Conservation (phyloP, 805 yeast species). For the Yamadazyma sp. region DNA sequence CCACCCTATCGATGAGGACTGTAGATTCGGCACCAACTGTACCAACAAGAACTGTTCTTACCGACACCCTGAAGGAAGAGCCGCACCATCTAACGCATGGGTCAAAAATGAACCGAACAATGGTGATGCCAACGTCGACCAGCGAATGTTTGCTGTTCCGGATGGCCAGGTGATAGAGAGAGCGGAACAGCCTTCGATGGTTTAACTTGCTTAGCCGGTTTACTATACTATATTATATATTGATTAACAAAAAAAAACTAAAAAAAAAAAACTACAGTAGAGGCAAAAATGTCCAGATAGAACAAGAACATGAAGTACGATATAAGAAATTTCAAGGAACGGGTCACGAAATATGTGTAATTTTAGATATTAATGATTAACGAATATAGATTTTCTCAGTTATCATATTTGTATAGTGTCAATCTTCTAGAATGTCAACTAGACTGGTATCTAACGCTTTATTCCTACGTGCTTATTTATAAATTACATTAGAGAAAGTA, state of each 20-base stretch:
- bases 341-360: background rate
- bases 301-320: background rate
- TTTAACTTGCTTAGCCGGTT: constrained; percentile 1
- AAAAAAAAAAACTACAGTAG: constrained; percentile 16
- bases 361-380: background rate
- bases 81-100: constrained; percentile 36
- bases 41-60: constrained; percentile 68
- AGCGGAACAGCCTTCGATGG: constrained; percentile 33
- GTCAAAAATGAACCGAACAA: constrained; percentile 21
- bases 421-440: too few species aligned
- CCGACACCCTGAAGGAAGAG: constrained; percentile 80
- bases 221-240: constrained; percentile 10
- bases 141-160: constrained; percentile 74
- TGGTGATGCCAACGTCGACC: constrained; percentile 39
- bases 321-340: background rate
- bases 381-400: background rate
- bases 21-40: constrained; percentile 79
- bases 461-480: too few species aligned
- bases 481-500: too few species aligned
- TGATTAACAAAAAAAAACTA: constrained; percentile 13
- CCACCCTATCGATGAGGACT: constrained; percentile 77
- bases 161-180: constrained; percentile 72
- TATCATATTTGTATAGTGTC: too few species aligned
- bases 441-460: too few species aligned
- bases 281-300: constrained; percentile 6